Conservation (phyloP, 2,329 filamentous ascomycete genomes). For the Trichoderma sp. region DNA sequence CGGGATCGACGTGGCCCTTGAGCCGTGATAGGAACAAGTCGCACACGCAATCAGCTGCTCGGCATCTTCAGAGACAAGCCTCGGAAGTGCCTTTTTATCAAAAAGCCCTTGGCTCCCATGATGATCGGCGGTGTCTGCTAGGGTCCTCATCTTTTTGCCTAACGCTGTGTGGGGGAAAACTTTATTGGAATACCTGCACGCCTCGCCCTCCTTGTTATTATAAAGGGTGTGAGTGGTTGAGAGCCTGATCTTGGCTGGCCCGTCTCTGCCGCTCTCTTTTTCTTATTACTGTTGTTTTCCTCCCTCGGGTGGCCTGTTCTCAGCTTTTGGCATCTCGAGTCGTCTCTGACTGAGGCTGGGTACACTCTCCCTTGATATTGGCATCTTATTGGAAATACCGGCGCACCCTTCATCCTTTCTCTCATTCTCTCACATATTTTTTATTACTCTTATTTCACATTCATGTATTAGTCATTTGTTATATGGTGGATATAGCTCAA, state of each 20-base stretch:
- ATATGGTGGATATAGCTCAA: not conserved
- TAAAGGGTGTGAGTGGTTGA: not conserved
- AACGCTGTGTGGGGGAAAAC: not conserved
- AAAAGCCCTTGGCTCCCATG: not conserved
- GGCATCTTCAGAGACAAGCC: not conserved
- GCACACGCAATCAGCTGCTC: not conserved
- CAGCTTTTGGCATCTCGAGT: not conserved
- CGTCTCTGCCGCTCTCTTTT: not conserved
- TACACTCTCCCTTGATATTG: not conserved
- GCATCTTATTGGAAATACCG: not conserved
- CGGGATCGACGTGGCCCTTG: constrained; percentile 5
- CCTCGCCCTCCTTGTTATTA: not conserved
- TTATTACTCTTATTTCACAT: not conserved
- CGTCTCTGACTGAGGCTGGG: not conserved
- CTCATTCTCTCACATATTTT: not conserved
- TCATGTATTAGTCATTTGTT: not conserved
- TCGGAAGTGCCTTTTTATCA: not conserved
- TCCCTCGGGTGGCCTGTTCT: not conserved
- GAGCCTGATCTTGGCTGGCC: not conserved
- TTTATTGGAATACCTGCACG: not conserved
- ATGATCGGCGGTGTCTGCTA: constrained; percentile 11
- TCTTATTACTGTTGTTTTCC: not conserved
- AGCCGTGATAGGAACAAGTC: constrained; percentile 8
- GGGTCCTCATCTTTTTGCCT: not conserved
- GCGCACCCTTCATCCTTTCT: not conserved